Base-by-base conservation (phyloP, 768 basidiomycete species). In the Rhizopogon rudus region DNA sequence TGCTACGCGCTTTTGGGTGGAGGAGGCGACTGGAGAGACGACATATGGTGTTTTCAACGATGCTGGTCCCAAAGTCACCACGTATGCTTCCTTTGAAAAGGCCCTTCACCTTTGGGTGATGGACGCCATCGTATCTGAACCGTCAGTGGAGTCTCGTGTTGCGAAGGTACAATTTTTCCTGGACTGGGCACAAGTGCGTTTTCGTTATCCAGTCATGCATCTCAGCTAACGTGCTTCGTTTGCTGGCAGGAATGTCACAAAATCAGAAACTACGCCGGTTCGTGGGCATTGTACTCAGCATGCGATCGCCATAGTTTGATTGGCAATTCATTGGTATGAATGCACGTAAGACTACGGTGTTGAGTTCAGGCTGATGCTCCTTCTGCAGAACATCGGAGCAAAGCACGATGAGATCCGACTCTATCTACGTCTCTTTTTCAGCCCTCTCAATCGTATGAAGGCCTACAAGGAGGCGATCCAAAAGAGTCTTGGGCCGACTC, bases 241-340 rank as follows among this genome's bases (percentile, higher is more conserved):
- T 57, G n/a, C 7, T 17, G 42, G 6, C 53, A 82, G 81, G 65
- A 70, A 52, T 81, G 77, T 45, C 65, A 79, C 33, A 66, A 68
- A 20, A 63, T 77, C 25, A 72, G 77, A 37, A 81, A 83, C 54
- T 81, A 74, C 54, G 74, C 73, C 33, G 68, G 66, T 13, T 74
- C 79, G 14, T 69, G 71, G 51, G 61, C 72, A 31, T 74, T 82
- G 14, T 70, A 70, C 20, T 62, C 66, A 13, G 80, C 75, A 8
- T 67, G 82, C 33, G 73, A 71, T n/a, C 68, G 69, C 46, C 70
- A 70, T 1, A 64, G 72, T 6, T 68, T 81, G 14, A 64, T 68
- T 33, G 63, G 75, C 14, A 22, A 9, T 48, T 20, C 20, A 9
- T 35, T 13, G 33, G 46, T 48, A 48, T 35, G 25, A 25, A 25